Evolutionary conservation across 1,284 basidiomycete genomes (phyloP).

Genomic region (Crocinoboletus sp.): DNA sequence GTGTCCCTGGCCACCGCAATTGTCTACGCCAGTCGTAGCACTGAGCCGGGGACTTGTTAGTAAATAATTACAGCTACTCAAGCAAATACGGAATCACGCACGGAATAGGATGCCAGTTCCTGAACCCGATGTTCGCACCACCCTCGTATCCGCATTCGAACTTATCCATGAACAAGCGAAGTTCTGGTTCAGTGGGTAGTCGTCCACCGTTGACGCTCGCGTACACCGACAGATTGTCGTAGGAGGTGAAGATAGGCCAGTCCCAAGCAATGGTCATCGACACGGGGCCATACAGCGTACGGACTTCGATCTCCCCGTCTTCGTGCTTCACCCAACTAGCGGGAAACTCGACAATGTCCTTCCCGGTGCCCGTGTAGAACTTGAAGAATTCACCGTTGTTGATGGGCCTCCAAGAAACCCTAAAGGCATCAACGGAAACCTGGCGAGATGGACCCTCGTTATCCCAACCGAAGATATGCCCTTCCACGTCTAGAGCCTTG

Average conservation of each 20-base stretch:
- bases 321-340: slow-evolving; percentile 60
- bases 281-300: slow-evolving; percentile 86
- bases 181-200: slow-evolving; percentile 87
- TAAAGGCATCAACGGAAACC: slow-evolving; percentile 58
- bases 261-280: slow-evolving; percentile 67
- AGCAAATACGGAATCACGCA: slow-evolving; percentile 37
- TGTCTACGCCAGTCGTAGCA: slow-evolving; percentile 54
- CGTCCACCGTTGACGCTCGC: slow-evolving; percentile 85
- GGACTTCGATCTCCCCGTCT: slow-evolving; percentile 55
- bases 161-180: slow-evolving; percentile 74
- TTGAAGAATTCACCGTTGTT: slow-evolving; percentile 77
- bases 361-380: slow-evolving; percentile 44
- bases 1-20: slow-evolving; percentile 52
- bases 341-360: slow-evolving; percentile 42
- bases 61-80: background rate
- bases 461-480: slow-evolving; percentile 93
- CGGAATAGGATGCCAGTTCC: slow-evolving; percentile 94
- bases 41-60: slow-evolving; percentile 34
- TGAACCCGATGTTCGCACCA: slow-evolving; percentile 80
- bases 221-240: slow-evolving; percentile 75
- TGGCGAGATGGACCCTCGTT: slow-evolving; percentile 77
- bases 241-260: slow-evolving; percentile 88
- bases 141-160: slow-evolving; percentile 67
- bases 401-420: slow-evolving; percentile 80
- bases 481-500: slow-evolving; percentile 35